Conservation (phyloP, 31 red algal genomes). For the Bonnemaisonia californica region DNA sequence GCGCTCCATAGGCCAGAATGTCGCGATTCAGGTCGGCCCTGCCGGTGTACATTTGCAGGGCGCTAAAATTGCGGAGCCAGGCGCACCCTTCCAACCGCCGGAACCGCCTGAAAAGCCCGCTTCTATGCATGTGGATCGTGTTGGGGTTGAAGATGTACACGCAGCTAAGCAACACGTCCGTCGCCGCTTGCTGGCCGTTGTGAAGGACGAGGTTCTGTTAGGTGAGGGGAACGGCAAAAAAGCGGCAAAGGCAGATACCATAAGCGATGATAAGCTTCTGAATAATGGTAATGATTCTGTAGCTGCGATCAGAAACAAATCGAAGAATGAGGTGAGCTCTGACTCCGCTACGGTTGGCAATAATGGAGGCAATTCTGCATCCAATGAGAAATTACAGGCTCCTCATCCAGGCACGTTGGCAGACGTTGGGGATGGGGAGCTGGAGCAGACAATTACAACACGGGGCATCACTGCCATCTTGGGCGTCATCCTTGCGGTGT, state of each 20-base stretch:
- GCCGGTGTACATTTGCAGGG: not conserved
- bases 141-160: too few relatives aligned
- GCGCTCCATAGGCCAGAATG: not conserved
- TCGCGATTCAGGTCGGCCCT: not conserved
- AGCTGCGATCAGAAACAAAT: not conserved
- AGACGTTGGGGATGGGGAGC: not conserved
- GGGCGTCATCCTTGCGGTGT: conserved; percentile 39
- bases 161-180: not conserved
- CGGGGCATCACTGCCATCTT: conserved; percentile 21
- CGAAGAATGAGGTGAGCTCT: not conserved
- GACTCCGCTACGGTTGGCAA: not conserved
- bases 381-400: too few relatives aligned
- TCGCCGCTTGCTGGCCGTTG: conserved; percentile 16
- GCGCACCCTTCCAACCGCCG: not conserved
- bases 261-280: not conserved
- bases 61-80: not conserved
- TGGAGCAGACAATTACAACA: not conserved
- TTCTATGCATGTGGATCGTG: too few relatives aligned
- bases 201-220: conserved; percentile 12
- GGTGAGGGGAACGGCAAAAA: too few relatives aligned
- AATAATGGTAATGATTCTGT: too few relatives aligned
- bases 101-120: not conserved
- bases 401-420: too few relatives aligned
- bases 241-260: not conserved
- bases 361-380: not conserved